Conservation (phyloP, 2,329 filamentous ascomycete genomes). For the Rachicladosporium sp. region DNA sequence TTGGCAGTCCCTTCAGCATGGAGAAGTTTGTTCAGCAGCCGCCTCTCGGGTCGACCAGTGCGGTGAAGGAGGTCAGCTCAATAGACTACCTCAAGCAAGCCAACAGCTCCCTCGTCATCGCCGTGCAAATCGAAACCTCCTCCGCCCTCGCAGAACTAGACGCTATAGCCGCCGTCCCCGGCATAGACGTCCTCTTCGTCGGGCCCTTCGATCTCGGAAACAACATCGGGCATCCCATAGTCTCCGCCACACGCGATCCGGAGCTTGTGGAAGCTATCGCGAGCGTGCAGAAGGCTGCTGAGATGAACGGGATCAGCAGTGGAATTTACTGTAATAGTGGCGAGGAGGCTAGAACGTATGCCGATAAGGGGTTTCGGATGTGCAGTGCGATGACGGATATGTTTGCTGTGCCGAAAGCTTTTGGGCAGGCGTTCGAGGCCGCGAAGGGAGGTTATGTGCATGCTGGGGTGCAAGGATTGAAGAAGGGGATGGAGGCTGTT, state of each 20-base stretch:
- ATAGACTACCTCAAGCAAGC: conserved; percentile 42
- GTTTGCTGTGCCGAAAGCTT: conserved; percentile 17
- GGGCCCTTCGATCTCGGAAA: conserved; percentile 47
- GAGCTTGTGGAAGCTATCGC: conserved; percentile 41
- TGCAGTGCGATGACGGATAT: conserved; percentile 28
- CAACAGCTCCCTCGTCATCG: conserved; percentile 41
- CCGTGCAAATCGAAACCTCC: conserved; percentile 36
- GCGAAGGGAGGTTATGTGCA: conserved; percentile 15
- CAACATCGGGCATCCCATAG: conserved; percentile 42
- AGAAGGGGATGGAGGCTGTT: conserved; percentile 12
- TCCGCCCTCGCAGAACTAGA: conserved; percentile 29
- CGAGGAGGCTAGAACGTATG: conserved; percentile 39
- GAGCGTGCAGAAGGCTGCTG: conserved; percentile 38
- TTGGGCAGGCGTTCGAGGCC: conserved; percentile 16
- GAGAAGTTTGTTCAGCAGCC: conserved; percentile 18
- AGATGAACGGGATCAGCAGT: conserved; percentile 40
- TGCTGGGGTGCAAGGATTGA: conserved; percentile 13
- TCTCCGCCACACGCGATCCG: conserved; percentile 33
- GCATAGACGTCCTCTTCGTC: conserved; percentile 42
- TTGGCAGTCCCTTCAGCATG: conserved; percentile 42
- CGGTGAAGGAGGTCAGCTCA: conserved; percentile 14
- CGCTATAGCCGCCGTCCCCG: conserved; percentile 40
- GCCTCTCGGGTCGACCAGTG: conserved; percentile 1
- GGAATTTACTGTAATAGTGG: conserved; percentile 44
- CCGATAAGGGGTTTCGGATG: conserved; percentile 44